Evolutionary conservation across 306 rosid genomes (phyloP), one percentile per base, ranked within the genome.

Genomic region (Lathyrus tuberosus): DNA sequence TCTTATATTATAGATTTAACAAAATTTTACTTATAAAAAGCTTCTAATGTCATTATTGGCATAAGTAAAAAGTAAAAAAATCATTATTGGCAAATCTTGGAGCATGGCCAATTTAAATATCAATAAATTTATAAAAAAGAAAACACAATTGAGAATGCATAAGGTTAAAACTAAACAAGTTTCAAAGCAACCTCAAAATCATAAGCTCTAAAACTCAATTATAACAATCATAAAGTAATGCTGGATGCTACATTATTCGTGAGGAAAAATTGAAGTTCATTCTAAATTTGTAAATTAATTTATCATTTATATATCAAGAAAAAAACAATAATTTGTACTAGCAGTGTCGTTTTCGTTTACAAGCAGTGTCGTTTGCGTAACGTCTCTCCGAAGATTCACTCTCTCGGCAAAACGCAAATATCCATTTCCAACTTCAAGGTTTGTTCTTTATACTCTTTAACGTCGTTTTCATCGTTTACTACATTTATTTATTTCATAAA

Each of bases 321-420:
- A 20, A 26, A 26, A 33, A 35, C 8, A 35, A 35, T 1, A 35
- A 35, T 35, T 35, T 35, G 40, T 1, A 16, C 14, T 40, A 38
- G 63, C 41, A 30, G 64, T 65, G 78, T 75, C 78, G 75, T 80
- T 70, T 70, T 71, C 74, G 26, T 75, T 30, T 1, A 47, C 13
- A 62, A 38, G 63, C 41, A 30, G 64, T 65, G 78, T 75, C 78
- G 75, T 80, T 70, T 70, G 74, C 74, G 26, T 76, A 80, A 76
- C 81, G 81, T 75, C 84, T 80, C 44, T 65, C 70, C 24, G 67
- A 80, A 75, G 80, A 70, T 69, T 75, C 74, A 49, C 65, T 71
- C 80, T 44, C 52, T 40, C 16, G 0, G 18, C 72, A 7, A 41
- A 72, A 67, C 60, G 70, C 74, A 72, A 75, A 56, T 35, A 67